Evolutionary conservation across 2,329 filamentous ascomycete genomes (phyloP).

Genomic region (Escovopsis weberi): DNA sequence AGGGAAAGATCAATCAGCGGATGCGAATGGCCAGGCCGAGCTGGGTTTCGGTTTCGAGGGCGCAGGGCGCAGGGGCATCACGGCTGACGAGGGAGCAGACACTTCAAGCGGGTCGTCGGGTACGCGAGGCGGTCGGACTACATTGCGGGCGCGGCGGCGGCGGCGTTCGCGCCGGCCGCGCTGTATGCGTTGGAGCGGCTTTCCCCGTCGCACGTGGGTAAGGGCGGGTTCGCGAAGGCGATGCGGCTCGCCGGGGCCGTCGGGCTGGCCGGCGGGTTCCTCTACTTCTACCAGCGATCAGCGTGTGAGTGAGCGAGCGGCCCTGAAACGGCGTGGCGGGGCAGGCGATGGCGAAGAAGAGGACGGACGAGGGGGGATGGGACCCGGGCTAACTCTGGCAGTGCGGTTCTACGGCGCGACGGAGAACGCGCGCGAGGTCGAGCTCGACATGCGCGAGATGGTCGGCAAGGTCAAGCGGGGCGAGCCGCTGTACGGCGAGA

Average conservation of each 20-base stretch:
- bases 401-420: conserved; percentile 92
- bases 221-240: conserved; percentile 65
- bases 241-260: conserved; percentile 68
- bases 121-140: conserved; percentile 86
- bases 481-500: conserved; percentile 76
- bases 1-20: too few species aligned
- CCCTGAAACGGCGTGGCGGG: too few species aligned
- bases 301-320: conserved; percentile 47
- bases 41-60: background rate
- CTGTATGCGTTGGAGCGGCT: conserved; percentile 72
- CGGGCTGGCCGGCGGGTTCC: conserved; percentile 62
- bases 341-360: too few species aligned
- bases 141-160: conserved; percentile 50
- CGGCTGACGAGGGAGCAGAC: conserved; percentile 37
- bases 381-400: conserved; percentile 21
- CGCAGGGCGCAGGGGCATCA: background rate
- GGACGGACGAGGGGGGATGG: background rate
- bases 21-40: background rate
- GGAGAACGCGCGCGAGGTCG: conserved; percentile 82
- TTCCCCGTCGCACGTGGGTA: conserved; percentile 71
- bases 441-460: conserved; percentile 98
- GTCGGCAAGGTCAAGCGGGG: conserved; percentile 89
- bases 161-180: conserved; percentile 56
- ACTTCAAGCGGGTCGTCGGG: conserved; percentile 76
- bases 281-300: conserved; percentile 75